Conservation (phyloP, 768 basidiomycete genomes). For the Scleroderma citrinum region DNA sequence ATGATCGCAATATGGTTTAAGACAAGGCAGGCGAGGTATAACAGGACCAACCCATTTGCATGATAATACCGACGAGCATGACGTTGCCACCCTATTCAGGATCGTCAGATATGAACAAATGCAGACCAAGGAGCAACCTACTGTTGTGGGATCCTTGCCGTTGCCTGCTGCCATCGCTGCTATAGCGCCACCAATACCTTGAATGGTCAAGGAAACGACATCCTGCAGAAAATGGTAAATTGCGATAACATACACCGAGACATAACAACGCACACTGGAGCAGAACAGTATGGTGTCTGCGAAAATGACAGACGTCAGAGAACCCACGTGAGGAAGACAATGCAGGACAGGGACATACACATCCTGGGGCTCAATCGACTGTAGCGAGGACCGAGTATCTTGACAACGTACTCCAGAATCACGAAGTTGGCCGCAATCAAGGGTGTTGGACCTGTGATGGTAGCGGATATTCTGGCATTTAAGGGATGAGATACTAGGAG, state of each 20-base stretch:
- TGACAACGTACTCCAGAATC: slow-evolving; percentile 45
- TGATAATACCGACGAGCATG: slow-evolving; percentile 59
- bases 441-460: slow-evolving; percentile 54
- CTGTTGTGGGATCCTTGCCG: slow-evolving; percentile 19
- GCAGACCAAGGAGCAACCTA: slow-evolving; percentile 6
- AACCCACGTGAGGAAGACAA: slow-evolving; percentile 4
- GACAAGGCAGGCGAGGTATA: neutral
- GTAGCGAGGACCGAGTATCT: slow-evolving; percentile 38
- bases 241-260: neutral
- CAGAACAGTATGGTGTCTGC: slow-evolving; percentile 41
- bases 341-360: slow-evolving; percentile 25
- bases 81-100: slow-evolving; percentile 37
- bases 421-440: slow-evolving; percentile 57
- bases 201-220: slow-evolving; percentile 53
- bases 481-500: neutral
- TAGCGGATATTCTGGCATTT: slow-evolving; percentile 37
- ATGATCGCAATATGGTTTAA: slow-evolving; percentile 6
- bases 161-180: slow-evolving; percentile 36
- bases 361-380: slow-evolving; percentile 38
- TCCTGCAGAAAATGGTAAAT: slow-evolving; percentile 30
- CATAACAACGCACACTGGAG: slow-evolving; percentile 23
- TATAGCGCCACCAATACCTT: slow-evolving; percentile 57
- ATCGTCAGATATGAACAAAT: neutral
- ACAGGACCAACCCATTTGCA: slow-evolving; percentile 41
- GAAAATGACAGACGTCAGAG: neutral